Evolutionary conservation across 2,329 filamentous ascomycete genomes (phyloP), one percentile per base, ranked within the genome.

Genomic region (Epichloe typhina): DNA sequence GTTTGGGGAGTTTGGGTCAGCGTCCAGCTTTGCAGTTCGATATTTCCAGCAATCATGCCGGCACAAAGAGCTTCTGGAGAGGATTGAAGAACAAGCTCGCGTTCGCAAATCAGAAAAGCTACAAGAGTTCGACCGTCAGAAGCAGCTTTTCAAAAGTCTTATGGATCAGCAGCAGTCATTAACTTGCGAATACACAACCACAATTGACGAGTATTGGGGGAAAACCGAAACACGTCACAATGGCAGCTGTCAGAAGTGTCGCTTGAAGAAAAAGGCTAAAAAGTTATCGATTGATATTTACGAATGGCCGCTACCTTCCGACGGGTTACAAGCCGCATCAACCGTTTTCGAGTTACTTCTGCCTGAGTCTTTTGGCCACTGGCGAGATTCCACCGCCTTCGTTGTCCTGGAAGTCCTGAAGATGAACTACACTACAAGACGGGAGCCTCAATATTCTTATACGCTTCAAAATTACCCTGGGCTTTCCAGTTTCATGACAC

Each of bases 241-340:
- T 33, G 0, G 4, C 5, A 13, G 1, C 0, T 76, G 73, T 50
- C 2, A 3, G 1, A 69, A 65, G 49, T 80, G 74, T 55, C 2
- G 2, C 0, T 53, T 64, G 0, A 42, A 55, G 3, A 4, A 5
- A 0, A 1, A 60, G n/a, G 75, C 75, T 0, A 44, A 65, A 0
- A 2, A 3, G 0, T 51, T 83, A 0, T 38, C 26, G 0, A 80
- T 84, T 7, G 0, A 41, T 0, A 58, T 77, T 8, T 66, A 78
- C 53, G 80, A 84, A 57, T 82, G 76, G 76, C 78, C 79, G 0
- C 62, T 83, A 0, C 72, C 77, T 0, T 33, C 41, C 0, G 15
- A 66, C 0, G 0, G 42, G 0, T n/a, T 54, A 0, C 31, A 66
- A 13, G 68, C 69, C 0, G 72, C 76, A 54, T 63, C 74, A 0